Evolutionary conservation across 495 filamentous ascomycete species (phyloP), one percentile per base, ranked within the genome.

Genomic region (Podospora didyma): DNA sequence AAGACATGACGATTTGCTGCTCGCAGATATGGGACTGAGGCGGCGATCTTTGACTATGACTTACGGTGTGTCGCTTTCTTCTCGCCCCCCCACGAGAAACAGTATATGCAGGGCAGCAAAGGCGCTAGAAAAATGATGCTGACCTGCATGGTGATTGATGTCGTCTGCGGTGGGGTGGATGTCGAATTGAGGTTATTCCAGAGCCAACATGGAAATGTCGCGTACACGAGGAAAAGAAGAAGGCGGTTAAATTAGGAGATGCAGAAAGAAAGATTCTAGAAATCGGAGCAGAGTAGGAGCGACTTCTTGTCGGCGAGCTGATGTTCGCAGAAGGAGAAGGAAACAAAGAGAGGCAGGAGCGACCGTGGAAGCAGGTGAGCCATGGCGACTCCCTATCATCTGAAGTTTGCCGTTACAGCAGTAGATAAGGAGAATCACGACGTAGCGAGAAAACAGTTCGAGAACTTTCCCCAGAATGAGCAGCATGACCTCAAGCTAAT

Each of bases 31-130:
- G 9, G 9, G 16, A 12, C 7, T 34, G 14, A 42, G 12, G 6
- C 1, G 39, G 19, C n/a, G 21, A 5, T 14, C 0, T 12, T 7
- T 20, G 23, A 22, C 1, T 34, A 2, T 22, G 42, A 56, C 59
- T 46, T 54, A 72, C 64, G 46, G 34, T 24, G 35, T 42, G 16
- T 26, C 0, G 48, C 23, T 52, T 48, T 62, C 44, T 49, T 55
- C 4, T 63, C 65, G 39, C 60, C 56, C 21, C 57, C 56, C 72
- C 74, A 75, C 12, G 66, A 72, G 41, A 72, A 50, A 2, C 58
- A 60, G 1, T 42, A 22, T 31, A 59, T 20, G 16, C 44, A 19
- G 7, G 51, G 55, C 26, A 47, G 5, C 24, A 52, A 41, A 20
- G 61, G 11, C 21, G 34, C 51, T 16, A 59, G 54, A 12, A 70